Conservation (phyloP, 768 basidiomycete genomes). For the Cystofilobasidium bisporidii region DNA sequence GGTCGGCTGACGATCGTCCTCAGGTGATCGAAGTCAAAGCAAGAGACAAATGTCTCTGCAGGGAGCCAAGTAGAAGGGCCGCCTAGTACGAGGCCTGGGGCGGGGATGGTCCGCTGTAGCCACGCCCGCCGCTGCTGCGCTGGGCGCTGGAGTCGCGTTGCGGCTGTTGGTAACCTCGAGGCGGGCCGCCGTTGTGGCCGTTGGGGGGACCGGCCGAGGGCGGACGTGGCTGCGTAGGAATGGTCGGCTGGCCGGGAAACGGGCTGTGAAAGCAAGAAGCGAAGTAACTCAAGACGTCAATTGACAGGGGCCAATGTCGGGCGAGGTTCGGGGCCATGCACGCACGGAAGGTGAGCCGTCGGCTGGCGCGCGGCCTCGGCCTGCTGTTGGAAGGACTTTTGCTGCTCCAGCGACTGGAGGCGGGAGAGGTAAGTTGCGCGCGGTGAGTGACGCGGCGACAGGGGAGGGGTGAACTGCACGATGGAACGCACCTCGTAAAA, state of each 20-base stretch:
- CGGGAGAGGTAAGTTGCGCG: not conserved
- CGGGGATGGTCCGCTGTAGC: not conserved
- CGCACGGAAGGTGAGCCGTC: conserved; percentile 12
- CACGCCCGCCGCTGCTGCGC: not conserved
- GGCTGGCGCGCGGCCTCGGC: conserved; percentile 13
- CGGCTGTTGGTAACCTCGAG: not conserved
- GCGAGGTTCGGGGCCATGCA: too few relatives aligned
- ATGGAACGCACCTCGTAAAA: conserved; percentile 32
- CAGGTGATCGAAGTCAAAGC: too few relatives aligned
- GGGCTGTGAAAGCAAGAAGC: not conserved
- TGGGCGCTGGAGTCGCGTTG: not conserved
- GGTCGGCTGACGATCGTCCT: too few relatives aligned
- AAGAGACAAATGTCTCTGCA: too few relatives aligned
- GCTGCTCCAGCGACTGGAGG: not conserved
- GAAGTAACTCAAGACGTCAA: not conserved
- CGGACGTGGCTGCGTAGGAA: not conserved
- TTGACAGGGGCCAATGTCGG: not conserved
- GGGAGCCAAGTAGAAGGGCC: too few relatives aligned
- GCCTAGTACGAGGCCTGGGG: not conserved
- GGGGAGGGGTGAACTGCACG: not conserved
- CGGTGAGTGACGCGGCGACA: not conserved
- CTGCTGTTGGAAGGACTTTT: conserved; percentile 5
- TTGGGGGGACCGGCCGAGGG: not conserved
- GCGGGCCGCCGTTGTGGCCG: not conserved
- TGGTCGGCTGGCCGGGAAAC: not conserved